A percentile compares a stretch with the other conserved stretches of the same genome.
Conservation (phyloP, 139 green algal species). For the Dunaliella sp. region DNA sequence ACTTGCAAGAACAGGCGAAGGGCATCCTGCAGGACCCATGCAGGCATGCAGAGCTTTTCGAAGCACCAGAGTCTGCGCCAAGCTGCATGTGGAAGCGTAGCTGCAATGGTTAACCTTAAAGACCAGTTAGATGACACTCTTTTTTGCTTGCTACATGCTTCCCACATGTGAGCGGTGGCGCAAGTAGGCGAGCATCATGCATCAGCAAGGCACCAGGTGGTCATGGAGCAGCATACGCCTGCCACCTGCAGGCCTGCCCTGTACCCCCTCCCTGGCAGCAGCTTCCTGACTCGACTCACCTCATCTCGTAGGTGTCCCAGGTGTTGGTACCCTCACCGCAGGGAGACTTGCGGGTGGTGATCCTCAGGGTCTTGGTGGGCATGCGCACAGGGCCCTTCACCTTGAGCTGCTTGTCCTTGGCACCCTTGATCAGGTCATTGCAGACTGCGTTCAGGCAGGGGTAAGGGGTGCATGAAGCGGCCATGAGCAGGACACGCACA, state of each 20-base stretch:
- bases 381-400: slow-evolving; percentile 98
- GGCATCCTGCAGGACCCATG: no score
- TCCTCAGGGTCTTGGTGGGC: slow-evolving; percentile 96
- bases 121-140: no score
- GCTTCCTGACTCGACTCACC: slow-evolving; percentile 41
- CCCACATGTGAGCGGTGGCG: neutral
- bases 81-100: no score
- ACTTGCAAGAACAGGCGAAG: no score
- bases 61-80: no score
- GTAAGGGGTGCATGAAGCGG: neutral
- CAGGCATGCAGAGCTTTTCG: no score
- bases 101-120: no score
- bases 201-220: neutral
- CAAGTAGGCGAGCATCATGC: neutral
- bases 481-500: neutral
- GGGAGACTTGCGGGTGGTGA: slow-evolving; percentile 97
- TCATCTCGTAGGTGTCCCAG: slow-evolving; percentile 95
- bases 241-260: neutral
- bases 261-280: neutral
- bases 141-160: neutral
- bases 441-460: slow-evolving; percentile 71
- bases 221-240: neutral
- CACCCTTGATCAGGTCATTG: slow-evolving; percentile 92
- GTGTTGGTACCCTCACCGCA: slow-evolving; percentile 99
- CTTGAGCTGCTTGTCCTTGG: slow-evolving; percentile 98